Conservation (phyloP, 257 asterid species). For the Nicotiana knightiana region DNA sequence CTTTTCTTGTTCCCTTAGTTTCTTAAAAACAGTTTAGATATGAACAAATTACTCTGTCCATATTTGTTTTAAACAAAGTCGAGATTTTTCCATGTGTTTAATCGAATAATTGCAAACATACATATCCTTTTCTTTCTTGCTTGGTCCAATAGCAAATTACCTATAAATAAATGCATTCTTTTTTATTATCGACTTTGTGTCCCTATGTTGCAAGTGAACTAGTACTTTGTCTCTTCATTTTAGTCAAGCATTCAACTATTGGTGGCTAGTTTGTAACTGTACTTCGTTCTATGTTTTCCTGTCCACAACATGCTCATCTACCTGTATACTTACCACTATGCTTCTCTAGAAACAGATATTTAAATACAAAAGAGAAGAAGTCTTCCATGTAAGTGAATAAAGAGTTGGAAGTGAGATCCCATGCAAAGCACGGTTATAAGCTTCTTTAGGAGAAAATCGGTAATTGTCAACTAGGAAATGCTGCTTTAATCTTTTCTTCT, state of each 20-base stretch:
- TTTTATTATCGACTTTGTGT: background rate
- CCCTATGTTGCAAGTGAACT: background rate
- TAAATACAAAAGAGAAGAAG: background rate
- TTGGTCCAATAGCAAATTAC: background rate
- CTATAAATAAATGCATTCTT: background rate
- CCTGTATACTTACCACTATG: background rate
- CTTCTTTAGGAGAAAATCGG: background rate
- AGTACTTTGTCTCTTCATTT: background rate
- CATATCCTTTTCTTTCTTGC: background rate
- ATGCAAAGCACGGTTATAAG: background rate
- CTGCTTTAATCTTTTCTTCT: background rate
- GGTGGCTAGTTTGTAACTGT: background rate
- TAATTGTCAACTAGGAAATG: background rate
- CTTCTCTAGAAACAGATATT: background rate
- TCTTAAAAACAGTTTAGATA: background rate
- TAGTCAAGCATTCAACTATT: background rate
- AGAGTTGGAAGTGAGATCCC: background rate
- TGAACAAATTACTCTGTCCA: too few relatives aligned
- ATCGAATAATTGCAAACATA: background rate
- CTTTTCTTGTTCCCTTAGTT: too few relatives aligned
- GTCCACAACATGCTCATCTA: background rate
- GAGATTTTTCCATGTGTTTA: background rate
- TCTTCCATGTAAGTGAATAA: background rate
- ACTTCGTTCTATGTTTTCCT: background rate
- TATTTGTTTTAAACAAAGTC: too few relatives aligned